phyloP scores from a whole-genome alignment of 2,329 filamentous ascomycete species.

The Coniochaeta sp. region DNA sequence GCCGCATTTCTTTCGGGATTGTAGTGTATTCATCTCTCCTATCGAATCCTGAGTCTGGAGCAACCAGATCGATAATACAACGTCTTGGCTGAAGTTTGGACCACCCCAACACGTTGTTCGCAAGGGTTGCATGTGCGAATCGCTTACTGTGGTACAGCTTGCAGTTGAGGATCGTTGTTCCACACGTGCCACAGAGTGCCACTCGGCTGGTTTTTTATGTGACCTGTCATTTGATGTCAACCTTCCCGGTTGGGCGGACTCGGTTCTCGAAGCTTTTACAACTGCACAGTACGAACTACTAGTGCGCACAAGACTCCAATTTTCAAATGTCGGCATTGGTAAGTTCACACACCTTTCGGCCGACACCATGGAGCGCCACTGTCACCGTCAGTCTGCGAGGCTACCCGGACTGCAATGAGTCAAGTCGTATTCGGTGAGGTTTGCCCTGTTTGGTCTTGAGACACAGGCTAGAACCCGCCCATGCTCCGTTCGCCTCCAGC shows the following conservation, averaged over 20 bases:
- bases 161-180: too few species aligned
- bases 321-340: not conserved
- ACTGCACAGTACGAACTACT: too few species aligned
- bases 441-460: not conserved
- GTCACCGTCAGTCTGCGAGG: too few species aligned
- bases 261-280: not conserved
- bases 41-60: too few species aligned
- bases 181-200: not conserved
- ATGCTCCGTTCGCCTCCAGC: not conserved
- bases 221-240: constrained; percentile 2
- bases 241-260: not conserved
- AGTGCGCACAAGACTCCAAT: not conserved
- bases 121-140: not conserved
- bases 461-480: not conserved
- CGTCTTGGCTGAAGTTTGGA: too few species aligned
- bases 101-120: not conserved
- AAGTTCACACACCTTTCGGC: too few species aligned
- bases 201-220: not conserved
- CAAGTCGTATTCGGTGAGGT: not conserved
- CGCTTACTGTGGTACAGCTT: too few species aligned
- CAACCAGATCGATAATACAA: not conserved
- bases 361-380: too few species aligned
- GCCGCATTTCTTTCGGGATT: not conserved
- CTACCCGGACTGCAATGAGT: not conserved
- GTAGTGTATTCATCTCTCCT: too few species aligned